Conservation (phyloP, 805 yeast species). For the Sugiyamaella marilandica region DNA sequence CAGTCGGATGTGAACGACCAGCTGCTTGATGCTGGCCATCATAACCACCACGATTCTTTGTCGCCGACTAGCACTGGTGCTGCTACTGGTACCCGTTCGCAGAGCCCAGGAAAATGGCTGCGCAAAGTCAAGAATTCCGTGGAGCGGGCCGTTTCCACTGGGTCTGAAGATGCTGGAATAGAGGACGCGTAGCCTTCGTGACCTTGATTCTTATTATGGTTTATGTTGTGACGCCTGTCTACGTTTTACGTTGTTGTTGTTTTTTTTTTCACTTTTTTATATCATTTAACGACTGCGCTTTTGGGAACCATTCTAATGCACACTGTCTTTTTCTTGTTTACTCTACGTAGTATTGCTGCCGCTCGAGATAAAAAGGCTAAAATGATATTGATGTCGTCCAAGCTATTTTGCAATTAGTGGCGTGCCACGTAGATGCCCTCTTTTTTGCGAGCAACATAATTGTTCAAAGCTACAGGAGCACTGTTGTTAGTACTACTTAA, state of each 20-base stretch:
- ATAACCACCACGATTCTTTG: constrained; percentile 3
- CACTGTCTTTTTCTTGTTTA: no score
- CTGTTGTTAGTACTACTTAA: no score
- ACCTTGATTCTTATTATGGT: no score
- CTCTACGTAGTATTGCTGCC: no score
- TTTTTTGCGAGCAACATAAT: no score
- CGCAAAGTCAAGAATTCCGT: constrained; percentile 7
- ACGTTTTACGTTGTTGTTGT: neutral
- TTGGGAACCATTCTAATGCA: no score
- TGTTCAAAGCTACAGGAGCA: no score
- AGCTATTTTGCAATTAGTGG: no score
- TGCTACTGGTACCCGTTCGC: neutral
- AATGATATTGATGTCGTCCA: no score
- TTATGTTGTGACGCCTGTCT: neutral
- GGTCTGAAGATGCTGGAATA: neutral
- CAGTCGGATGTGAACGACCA: neutral
- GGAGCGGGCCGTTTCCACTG: neutral
- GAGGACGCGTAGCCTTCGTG: neutral
- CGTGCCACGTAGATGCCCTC: no score
- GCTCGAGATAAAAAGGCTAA: no score
- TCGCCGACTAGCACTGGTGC: constrained; percentile 15
- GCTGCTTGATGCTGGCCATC: neutral
- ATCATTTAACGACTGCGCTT: no score
- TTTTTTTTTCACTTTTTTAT: neutral
- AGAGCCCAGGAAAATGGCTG: constrained; percentile 14